Percentiles rank a stretch among this genome's conserved stretches.
These are phyloP conservation scores for Trichophyton simii DNA, from an alignment of 2,329 filamentous ascomycete species.

Conservation along the genomic window DNA sequence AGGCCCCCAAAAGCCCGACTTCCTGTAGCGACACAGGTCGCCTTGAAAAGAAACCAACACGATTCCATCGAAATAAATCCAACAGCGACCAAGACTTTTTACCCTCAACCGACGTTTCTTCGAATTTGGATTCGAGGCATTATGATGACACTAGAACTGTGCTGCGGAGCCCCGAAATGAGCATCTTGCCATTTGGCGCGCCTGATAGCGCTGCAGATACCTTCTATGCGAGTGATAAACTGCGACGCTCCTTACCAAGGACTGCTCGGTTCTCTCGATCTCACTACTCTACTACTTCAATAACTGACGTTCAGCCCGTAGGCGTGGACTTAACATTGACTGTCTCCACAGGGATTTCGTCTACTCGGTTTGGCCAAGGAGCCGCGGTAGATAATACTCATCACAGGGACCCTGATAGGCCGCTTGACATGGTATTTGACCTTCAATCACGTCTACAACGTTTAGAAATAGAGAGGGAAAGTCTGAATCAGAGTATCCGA, in stretches of 20 bases:
- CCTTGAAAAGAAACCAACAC: not conserved
- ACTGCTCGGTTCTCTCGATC: not conserved
- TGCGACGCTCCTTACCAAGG: not conserved
- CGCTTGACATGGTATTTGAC: not conserved
- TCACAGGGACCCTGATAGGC: not conserved
- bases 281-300: not conserved
- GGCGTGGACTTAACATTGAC: not conserved
- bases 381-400: not conserved
- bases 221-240: too few species aligned
- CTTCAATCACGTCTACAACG: not conserved
- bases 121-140: not conserved
- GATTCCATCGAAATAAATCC: not conserved
- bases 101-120: not conserved
- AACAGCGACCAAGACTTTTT: not conserved
- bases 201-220: not conserved
- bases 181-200: not conserved
- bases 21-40: not conserved
- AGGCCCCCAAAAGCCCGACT: too few species aligned
- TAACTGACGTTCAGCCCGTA: not conserved
- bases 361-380: not conserved
- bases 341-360: not conserved
- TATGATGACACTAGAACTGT: not conserved
- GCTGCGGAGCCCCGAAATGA: not conserved
- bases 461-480: not conserved
- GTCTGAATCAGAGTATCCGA: not conserved